Evolutionary conservation across 495 filamentous ascomycete genomes (phyloP), one percentile per base, ranked within the genome.

Genomic region (Trichodelitschia bisporula): DNA sequence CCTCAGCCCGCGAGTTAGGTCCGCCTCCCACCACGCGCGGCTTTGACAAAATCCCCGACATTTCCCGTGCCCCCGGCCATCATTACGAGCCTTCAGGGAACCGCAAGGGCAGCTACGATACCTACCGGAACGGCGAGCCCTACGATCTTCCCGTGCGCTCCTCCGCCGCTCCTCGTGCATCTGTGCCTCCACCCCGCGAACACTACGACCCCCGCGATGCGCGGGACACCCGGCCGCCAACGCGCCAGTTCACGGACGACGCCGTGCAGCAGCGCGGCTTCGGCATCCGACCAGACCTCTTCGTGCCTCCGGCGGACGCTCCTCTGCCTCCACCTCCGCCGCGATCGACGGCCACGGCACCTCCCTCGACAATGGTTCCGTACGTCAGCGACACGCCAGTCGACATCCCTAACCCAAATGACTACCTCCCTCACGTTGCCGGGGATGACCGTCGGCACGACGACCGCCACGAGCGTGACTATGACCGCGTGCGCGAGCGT

Each of bases 11-110:
- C 34, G 35, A 40, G 19, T 32, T 47, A 13, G 51, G 49, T 12
- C 51, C 51, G 8, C 51, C 51, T 19, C 44, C 46, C 2, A 46
- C 43, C 12, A 51, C 39, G n/a, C 32, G 51, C 20, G 51, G 49
- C n/a, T 49, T 51, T 34, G 49, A 47, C 26, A n/a, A n/a, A n/a
- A n/a, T n/a, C n/a, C n/a, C n/a, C n/a, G n/a, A n/a, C n/a, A n/a
- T n/a, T n/a, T n/a, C n/a, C n/a, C n/a, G n/a, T n/a, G n/a, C n/a
- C n/a, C n/a, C n/a, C n/a, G n/a, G n/a, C n/a, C n/a, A n/a, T n/a
- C n/a, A n/a, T n/a, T n/a, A n/a, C n/a, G n/a, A n/a, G n/a, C n/a
- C n/a, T n/a, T n/a, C n/a, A n/a, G n/a, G n/a, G n/a, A n/a, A n/a
- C n/a, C n/a, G n/a, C n/a, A n/a, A n/a, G n/a, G n/a, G n/a, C n/a